Evolutionary conservation across 306 rosid species (phyloP).

Genomic region (Citrullus colocynthis): DNA sequence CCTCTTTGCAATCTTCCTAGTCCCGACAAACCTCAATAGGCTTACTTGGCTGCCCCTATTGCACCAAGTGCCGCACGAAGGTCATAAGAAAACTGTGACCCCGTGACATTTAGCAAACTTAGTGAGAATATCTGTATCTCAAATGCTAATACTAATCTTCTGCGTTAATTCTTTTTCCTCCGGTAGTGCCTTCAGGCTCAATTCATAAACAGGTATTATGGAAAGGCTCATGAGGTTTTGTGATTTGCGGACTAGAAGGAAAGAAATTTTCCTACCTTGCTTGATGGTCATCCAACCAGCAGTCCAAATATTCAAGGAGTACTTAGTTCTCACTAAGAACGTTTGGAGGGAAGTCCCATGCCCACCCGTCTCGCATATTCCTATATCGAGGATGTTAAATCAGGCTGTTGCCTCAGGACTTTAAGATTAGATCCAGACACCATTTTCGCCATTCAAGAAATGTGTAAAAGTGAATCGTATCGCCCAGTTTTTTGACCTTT

Average conservation of each 20-base stretch:
- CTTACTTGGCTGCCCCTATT: too few species aligned
- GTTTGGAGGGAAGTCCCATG: not conserved
- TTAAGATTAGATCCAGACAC: not conserved
- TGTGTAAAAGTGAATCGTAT: not conserved
- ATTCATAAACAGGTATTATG: constrained; percentile 75
- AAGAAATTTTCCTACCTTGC: not conserved
- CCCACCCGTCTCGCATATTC: not conserved
- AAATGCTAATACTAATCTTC: not conserved
- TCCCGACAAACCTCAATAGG: too few species aligned
- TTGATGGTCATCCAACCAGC: not conserved
- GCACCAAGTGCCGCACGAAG: too few species aligned
- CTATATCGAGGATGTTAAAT: not conserved
- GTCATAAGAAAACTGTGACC: too few species aligned
- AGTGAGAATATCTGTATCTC: not conserved
- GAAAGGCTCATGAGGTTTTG: constrained; percentile 77
- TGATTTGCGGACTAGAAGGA: constrained; percentile 16
- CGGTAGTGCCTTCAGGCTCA: constrained; percentile 27
- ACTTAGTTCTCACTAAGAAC: not conserved
- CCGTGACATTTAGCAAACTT: not conserved
- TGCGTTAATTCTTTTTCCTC: not conserved
- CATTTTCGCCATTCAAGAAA: not conserved
- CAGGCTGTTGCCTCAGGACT: not conserved
- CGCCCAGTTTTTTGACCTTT: not conserved
- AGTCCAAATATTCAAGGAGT: not conserved
- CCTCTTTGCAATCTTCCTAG: too few species aligned